These are phyloP conservation scores for Jaapia argillacea DNA, from an alignment of 768 basidiomycete genomes.

Conservation along the genomic window DNA sequence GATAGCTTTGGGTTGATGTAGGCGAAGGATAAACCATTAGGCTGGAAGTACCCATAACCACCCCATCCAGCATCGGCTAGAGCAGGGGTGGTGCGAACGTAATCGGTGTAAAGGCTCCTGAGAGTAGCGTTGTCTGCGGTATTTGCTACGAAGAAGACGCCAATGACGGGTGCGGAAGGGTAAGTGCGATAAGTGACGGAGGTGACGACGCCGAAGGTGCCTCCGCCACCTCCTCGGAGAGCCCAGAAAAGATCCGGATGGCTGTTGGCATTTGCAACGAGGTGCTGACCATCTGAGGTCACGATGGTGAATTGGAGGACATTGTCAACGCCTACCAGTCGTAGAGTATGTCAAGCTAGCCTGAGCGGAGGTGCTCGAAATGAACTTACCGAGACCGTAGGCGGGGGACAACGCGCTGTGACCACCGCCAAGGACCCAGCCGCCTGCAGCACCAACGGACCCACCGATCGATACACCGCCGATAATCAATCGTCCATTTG, in stretches of 20 bases:
- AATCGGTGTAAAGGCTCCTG: conserved; percentile 22
- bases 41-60: conserved; percentile 21
- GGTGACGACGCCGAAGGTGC: conserved; percentile 36
- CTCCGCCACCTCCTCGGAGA: conserved; percentile 36
- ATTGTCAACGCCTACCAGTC: conserved; percentile 39
- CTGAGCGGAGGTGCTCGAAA: too few species aligned
- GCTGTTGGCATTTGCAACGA: conserved; percentile 25
- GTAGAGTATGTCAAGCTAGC: too few species aligned
- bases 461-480: conserved; percentile 31
- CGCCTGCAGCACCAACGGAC: conserved; percentile 37
- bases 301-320: conserved; percentile 35
- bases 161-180: conserved; percentile 22
- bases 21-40: conserved; percentile 12
- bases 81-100: conserved; percentile 22
- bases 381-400: conserved; percentile 29
- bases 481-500: conserved; percentile 29
- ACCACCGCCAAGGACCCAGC: conserved; percentile 39
- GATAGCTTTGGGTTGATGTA: conserved; percentile 27
- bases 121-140: conserved; percentile 20
- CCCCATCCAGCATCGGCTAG: conserved; percentile 36
- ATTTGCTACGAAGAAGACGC: conserved; percentile 19
- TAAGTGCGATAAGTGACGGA: conserved; percentile 37
- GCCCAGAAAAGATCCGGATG: conserved; percentile 40
- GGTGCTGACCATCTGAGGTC: conserved; percentile 27
- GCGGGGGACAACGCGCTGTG: conserved; percentile 29